Percentiles rank a stretch among this genome's conserved stretches.
Conservation (phyloP, 1,284 basidiomycete genomes). For the Irpex rosettiformis region DNA sequence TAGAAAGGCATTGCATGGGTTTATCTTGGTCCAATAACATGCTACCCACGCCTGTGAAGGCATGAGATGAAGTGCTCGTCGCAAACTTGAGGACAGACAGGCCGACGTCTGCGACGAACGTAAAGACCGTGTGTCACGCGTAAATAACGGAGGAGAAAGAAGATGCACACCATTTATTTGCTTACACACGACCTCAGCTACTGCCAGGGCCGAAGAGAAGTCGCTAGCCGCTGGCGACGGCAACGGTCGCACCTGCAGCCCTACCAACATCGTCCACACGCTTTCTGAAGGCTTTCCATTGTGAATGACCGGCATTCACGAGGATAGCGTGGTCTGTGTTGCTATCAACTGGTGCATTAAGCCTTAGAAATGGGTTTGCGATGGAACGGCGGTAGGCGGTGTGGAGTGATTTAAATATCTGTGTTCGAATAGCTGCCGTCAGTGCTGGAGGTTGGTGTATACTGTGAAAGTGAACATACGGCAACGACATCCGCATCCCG, state of each 20-base stretch:
- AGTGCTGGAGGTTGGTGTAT: slow-evolving; percentile 1
- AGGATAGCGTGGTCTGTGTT: slow-evolving; percentile 50
- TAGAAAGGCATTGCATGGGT: slow-evolving; percentile 47
- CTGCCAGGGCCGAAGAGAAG: background rate
- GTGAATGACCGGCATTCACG: slow-evolving; percentile 55
- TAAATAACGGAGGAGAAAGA: background rate
- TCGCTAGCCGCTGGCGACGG: slow-evolving; percentile 6
- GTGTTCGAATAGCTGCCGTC: background rate
- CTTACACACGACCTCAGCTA: background rate
- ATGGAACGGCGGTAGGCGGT: slow-evolving; percentile 76
- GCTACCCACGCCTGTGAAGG: slow-evolving; percentile 14
- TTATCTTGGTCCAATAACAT: slow-evolving; percentile 50
- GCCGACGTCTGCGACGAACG: slow-evolving; percentile 24
- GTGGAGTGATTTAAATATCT: slow-evolving; percentile 81
- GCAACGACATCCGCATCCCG: slow-evolving; percentile 68
- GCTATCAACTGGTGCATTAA: slow-evolving; percentile 46
- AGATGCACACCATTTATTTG: background rate
- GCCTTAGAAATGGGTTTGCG: slow-evolving; percentile 74
- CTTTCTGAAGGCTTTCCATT: slow-evolving; percentile 64
- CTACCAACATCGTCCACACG: slow-evolving; percentile 70
- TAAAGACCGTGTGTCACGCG: slow-evolving; percentile 1
- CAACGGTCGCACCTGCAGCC: slow-evolving; percentile 41
- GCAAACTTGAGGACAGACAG: slow-evolving; percentile 19
- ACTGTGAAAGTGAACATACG: slow-evolving; percentile 37
- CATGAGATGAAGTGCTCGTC: slow-evolving; percentile 15